Evolutionary conservation across 192 early-diverging fungal species (phyloP), one percentile per base, ranked within the genome.

Genomic region (Backusella morwellensis): DNA sequence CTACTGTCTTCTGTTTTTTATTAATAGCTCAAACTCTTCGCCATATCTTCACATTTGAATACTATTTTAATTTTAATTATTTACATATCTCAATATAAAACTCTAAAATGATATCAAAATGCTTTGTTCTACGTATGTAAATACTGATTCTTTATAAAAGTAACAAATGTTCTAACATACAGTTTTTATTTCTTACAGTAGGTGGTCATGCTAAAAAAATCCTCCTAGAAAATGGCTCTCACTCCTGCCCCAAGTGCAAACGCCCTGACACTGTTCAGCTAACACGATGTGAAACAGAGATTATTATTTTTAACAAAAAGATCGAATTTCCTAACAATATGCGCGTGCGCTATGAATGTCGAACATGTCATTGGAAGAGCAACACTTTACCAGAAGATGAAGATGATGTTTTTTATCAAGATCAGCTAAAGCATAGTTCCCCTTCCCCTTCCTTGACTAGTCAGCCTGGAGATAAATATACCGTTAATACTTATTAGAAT

Each of bases 321-420:
- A 75, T 80, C 50, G 76, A 79, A 19, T 67, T 80, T 34, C 78
- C 79, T 4, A 73, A 77, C 19, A 80, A 77, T 35, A 77, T 75
- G 75, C 71, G 73, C 12, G 78, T 80, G 5, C 75, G 77, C 35
- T 83, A 83, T 38, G 82, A 83, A 38, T 83, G 82, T 44, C 32
- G 52, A 6, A 56, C 68, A 70, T 83, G 82, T 35, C 35, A 40
- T 9, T 83, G 82, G 82, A 83, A 80, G 68, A 77, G 59, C 21
- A 75, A 77, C 4, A 68, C 68, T 66, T 68, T 79, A 34, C 78
- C 78, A 17, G 81, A 83, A 21, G 54, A 78, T 72, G n/a, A 59
- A 35, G 26, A 68, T 44, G 56, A 29, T 1, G 26, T 29, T 9
- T 6, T 2, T 29, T 29, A 63, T 29, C 21, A 63, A 26, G 21